A percentile compares a stretch with the other conserved stretches of the same genome.
These are phyloP conservation scores for Trichophyton simii DNA, from an alignment of 2,329 filamentous ascomycete genomes.

Conservation along the genomic window DNA sequence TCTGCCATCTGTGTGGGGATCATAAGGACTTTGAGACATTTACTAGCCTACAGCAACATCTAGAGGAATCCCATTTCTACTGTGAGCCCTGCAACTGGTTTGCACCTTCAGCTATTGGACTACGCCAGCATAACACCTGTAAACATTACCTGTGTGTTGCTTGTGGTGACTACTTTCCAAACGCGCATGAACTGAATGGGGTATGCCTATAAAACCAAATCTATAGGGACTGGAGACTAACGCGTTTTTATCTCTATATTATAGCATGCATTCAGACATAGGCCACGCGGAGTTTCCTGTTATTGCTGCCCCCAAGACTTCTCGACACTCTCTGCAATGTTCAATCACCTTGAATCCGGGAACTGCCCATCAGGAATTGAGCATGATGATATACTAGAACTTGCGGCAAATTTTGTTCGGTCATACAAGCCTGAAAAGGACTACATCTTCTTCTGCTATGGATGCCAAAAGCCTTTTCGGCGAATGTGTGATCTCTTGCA, in stretches of 20 bases:
- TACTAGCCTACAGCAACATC: slow-evolving; percentile 12
- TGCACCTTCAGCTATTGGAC: slow-evolving; percentile 12
- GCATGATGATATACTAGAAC: slow-evolving; percentile 7
- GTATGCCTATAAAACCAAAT: slow-evolving; percentile 7
- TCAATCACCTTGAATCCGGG: slow-evolving; percentile 17
- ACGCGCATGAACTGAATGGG: slow-evolving; percentile 14
- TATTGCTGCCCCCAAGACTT: slow-evolving; percentile 14
- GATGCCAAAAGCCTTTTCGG: slow-evolving; percentile 11
- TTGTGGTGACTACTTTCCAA: slow-evolving; percentile 15
- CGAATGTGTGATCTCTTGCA: slow-evolving; percentile 16
- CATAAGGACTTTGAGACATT: slow-evolving; percentile 13
- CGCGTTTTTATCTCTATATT: not conserved
- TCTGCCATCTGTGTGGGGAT: slow-evolving; percentile 10
- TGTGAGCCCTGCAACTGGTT: slow-evolving; percentile 16
- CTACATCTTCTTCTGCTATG: slow-evolving; percentile 11
- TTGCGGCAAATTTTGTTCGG: slow-evolving; percentile 9
- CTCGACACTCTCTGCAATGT: slow-evolving; percentile 12
- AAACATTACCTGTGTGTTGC: slow-evolving; percentile 14
- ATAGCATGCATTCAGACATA: slow-evolving; percentile 13
- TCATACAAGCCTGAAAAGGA: not conserved
- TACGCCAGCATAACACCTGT: slow-evolving; percentile 14
- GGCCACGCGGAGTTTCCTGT: slow-evolving; percentile 13
- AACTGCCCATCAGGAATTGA: slow-evolving; percentile 13
- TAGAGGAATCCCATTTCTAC: slow-evolving; percentile 14
- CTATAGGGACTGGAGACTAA: not conserved